Base-by-base conservation (phyloP, 108 stramenopile genomes). In the Nannochloropsis granulata region DNA sequence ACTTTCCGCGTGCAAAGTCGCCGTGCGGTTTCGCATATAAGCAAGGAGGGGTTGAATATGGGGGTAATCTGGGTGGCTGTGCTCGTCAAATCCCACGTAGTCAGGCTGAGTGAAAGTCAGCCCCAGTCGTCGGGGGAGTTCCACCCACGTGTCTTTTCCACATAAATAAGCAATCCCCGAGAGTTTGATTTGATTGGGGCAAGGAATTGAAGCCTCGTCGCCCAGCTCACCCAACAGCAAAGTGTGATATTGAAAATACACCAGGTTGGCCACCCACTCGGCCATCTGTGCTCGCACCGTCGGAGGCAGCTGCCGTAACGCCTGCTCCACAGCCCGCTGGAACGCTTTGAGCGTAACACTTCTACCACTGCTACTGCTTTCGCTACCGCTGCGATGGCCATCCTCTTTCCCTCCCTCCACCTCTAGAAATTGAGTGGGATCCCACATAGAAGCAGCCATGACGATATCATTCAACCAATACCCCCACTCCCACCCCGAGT, bases 401-500 rank as follows among this genome's bases (percentile, higher is more conserved):
- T n/a, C n/a, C n/a, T 23, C 21, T 2, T n/a, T 23, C 21, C 7
- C 71, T 19, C 71, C 71, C 7, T 19, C 21, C 19, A 71, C n/a
- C 71, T 71, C 21, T 24, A 24, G 14, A 24, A 80, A 24, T 25
- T 25, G 79, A 24, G 24, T 25, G 23, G 25, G 79, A 24, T 88
- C 46, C 88, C 88, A 89, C 24, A 85, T 43, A 8, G 82, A 78
- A 14, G 81, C 43, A 19, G 88, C 88, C 8, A 85, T 71, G 79
- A 86, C 12, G 45, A 83, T 45, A 81, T 83, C 82, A 23, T 82
- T 80, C 10, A 86, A 13, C 85, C 85, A 89, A 44, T 89, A 89
- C 19, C 85, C 85, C 88, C 88, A 89, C 25, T 85, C 85, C 85
- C 85, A 89, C 12, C 88, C 88, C 24, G 85, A 86, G 84, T 83